Evolutionary conservation across 306 rosid species (phyloP).

Genomic region (Quercus mongolica): DNA sequence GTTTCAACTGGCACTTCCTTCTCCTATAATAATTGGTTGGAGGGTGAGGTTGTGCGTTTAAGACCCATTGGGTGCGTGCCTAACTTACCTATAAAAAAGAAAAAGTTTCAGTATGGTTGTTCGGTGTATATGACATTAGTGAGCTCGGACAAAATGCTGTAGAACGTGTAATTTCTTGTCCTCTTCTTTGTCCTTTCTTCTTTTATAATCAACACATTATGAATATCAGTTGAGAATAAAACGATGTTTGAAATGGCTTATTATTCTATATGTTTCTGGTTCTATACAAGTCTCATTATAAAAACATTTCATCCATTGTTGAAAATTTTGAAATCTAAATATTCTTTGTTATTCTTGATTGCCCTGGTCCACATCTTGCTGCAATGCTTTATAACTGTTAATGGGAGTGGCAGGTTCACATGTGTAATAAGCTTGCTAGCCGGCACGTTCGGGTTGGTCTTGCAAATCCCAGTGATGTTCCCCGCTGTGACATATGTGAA

Average conservation of each 20-base stretch:
- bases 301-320: neutral
- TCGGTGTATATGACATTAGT: neutral
- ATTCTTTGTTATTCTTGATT: slow-evolving; percentile 5
- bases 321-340: slow-evolving; percentile 15
- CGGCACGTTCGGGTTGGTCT: slow-evolving; percentile 97
- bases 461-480: slow-evolving; percentile 89
- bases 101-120: neutral
- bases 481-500: slow-evolving; percentile 91
- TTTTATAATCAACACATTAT: slow-evolving; percentile 4
- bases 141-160: neutral
- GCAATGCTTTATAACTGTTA: slow-evolving; percentile 11
- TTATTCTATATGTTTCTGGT: neutral
- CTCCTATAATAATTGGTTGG: too few species aligned
- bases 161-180: neutral
- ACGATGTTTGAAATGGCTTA: neutral
- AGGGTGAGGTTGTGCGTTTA: too few species aligned
- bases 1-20: too few species aligned
- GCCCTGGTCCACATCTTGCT: slow-evolving; percentile 6
- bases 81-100: too few species aligned
- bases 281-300: neutral
- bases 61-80: too few species aligned
- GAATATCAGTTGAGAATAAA: neutral
- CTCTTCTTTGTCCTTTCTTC: neutral
- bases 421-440: slow-evolving; percentile 97
- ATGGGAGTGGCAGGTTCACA: slow-evolving; percentile 67